Percentiles rank a stretch among this genome's conserved stretches.
Conservation (phyloP, 352 stramenopile species). For the Globisporangium barbulae region DNA sequence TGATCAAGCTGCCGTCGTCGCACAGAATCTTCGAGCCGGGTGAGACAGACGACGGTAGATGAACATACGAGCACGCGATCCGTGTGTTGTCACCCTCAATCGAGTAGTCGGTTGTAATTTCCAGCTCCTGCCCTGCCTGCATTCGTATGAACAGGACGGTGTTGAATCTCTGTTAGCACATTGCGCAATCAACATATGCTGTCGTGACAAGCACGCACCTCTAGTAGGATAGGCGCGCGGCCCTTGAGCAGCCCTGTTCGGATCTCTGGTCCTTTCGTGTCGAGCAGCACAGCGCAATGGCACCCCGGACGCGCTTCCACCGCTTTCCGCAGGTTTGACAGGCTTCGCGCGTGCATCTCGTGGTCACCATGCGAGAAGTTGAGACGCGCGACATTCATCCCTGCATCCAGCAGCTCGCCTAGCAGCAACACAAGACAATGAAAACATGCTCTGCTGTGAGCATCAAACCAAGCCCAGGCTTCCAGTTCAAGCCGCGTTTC, state of each 20-base stretch:
- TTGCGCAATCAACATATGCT: not conserved
- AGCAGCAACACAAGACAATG: conserved; percentile 4
- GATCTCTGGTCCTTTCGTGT: conserved; percentile 98
- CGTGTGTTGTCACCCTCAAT: conserved; percentile 65
- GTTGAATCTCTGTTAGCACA: not conserved
- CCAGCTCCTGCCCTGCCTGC: conserved; percentile 69
- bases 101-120: conserved; percentile 90
- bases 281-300: conserved; percentile 93
- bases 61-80: conserved; percentile 95
- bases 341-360: conserved; percentile 86
- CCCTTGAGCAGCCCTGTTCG: conserved; percentile 85
- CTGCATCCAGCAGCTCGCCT: conserved; percentile 76
- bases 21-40: conserved; percentile 93
- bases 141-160: not conserved
- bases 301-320: conserved; percentile 64
- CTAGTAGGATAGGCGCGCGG: conserved; percentile 65
- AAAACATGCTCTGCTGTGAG: not conserved
- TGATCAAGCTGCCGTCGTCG: conserved; percentile 94
- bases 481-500: not conserved
- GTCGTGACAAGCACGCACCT: conserved; percentile 20
- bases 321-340: conserved; percentile 88
- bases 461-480: not conserved
- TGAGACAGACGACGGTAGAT: conserved; percentile 90
- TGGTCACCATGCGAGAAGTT: conserved; percentile 99
- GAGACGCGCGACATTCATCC: conserved; percentile 98